A percentile compares a stretch with the other conserved stretches of the same genome.
These are phyloP conservation scores for Metschnikowia santaceciliae DNA, from an alignment of 805 yeast genomes.

Conservation along the genomic window DNA sequence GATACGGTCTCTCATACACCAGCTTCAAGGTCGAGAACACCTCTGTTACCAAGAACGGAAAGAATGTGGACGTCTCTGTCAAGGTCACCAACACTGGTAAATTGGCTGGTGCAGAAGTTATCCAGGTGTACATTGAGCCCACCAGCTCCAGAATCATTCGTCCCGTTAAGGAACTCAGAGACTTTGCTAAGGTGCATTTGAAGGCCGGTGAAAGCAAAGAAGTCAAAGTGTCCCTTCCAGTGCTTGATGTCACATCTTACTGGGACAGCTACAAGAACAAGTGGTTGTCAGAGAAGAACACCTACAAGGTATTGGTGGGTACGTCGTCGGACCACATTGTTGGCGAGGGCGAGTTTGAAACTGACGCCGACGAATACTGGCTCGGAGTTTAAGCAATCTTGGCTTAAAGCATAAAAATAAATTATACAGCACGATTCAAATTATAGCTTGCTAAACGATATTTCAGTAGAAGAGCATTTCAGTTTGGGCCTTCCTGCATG, in stretches of 20 bases:
- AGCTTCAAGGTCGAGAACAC: conserved; percentile 18
- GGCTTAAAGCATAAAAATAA: no score
- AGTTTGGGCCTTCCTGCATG: not conserved
- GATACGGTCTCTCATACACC: conserved; percentile 30
- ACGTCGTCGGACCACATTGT: conserved; percentile 12
- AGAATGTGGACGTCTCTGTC: conserved; percentile 17
- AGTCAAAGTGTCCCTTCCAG: conserved; percentile 17
- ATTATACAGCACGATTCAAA: no score
- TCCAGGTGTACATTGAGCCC: conserved; percentile 25
- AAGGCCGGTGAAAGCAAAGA: conserved; percentile 15
- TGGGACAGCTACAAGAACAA: conserved; percentile 26
- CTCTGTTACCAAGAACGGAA: conserved; percentile 16
- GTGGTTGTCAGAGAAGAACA: conserved; percentile 25
- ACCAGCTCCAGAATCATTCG: conserved; percentile 18
- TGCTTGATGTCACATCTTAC: conserved; percentile 28
- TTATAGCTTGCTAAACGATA: no score
- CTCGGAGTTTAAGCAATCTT: conserved; percentile 4
- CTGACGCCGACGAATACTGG: conserved; percentile 12
- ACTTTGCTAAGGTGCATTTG: conserved; percentile 26
- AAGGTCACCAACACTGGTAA: conserved; percentile 23
- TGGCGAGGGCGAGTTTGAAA: conserved; percentile 10
- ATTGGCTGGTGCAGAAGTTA: conserved; percentile 25
- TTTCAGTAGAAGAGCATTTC: no score
- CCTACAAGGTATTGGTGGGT: conserved; percentile 25
- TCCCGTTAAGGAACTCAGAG: conserved; percentile 29